Evolutionary conservation across 2,329 filamentous ascomycete species (phyloP), one percentile per base, ranked within the genome.

Genomic region (Cyphellophora attinorum): DNA sequence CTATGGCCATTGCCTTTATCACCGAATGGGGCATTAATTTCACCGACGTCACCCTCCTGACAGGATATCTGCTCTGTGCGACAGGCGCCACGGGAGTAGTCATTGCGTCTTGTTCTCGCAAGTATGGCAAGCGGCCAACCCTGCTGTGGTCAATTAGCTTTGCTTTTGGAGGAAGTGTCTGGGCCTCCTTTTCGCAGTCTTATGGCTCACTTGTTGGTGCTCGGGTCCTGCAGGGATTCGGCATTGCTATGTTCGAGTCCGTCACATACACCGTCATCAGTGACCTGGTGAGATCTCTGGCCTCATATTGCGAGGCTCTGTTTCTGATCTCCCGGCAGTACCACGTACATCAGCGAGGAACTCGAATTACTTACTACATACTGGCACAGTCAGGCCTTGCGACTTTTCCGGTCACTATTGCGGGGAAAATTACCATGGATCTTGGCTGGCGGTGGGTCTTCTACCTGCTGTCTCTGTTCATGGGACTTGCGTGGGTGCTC

Each of bases 341-440:
- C 41, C 50, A 38, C 33, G 47, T 51, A 6, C 47, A 50, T 34
- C 37, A 50, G 28, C 39, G 48, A 12, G 48, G 31, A n/a, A 15
- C 27, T 3, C 31, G 31, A 3, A 38, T 27, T n/a, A 27, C 35
- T 14, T 25, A 33, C 14, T 38, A 19, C 14, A n/a, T n/a, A n/a
- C n/a, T n/a, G n/a, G n/a, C n/a, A n/a, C n/a, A n/a, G n/a, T n/a
- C n/a, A n/a, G n/a, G n/a, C n/a, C n/a, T n/a, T n/a, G n/a, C n/a
- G n/a, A n/a, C n/a, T n/a, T n/a, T n/a, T n/a, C n/a, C n/a, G n/a
- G n/a, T n/a, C 18, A 21, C 34, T 11, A 11, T 38, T 11, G 31
- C 36, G 3, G 31, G 31, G n/a, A 16, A 30, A 25, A 27, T 34
- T 10, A 25, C 36, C 17, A 14, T 6, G 14, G 23, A 33, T 27